Conservation (phyloP, 1,139 yeast genomes). For the Nematodospora anomalae region DNA sequence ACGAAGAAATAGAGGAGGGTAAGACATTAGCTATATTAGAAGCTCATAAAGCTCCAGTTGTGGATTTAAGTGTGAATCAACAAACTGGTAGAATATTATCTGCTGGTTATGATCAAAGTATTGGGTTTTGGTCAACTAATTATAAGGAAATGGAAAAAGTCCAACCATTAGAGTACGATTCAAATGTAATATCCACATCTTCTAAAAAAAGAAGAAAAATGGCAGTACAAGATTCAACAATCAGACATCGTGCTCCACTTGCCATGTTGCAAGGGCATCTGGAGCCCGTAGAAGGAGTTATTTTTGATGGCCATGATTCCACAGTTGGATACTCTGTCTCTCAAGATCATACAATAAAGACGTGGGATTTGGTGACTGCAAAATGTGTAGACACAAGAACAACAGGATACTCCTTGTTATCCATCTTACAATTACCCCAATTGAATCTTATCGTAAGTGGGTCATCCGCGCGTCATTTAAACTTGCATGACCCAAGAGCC, state of each 20-base stretch:
- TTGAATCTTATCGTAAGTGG: slow-evolving; percentile 82
- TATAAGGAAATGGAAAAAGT: slow-evolving; percentile 80
- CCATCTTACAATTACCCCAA: slow-evolving; percentile 66
- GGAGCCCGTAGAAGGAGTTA: slow-evolving; percentile 83
- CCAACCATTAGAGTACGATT: slow-evolving; percentile 55
- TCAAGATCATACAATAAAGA: slow-evolving; percentile 90
- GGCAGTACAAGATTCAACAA: slow-evolving; percentile 73
- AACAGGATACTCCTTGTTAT: slow-evolving; percentile 83
- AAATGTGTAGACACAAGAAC: slow-evolving; percentile 83
- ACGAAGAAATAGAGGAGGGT: slow-evolving; percentile 59
- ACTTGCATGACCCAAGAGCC: slow-evolving; percentile 84
- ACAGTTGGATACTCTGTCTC: slow-evolving; percentile 92
- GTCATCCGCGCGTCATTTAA: slow-evolving; percentile 93
- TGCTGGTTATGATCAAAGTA: slow-evolving; percentile 78
- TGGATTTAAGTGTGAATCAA: slow-evolving; percentile 62
- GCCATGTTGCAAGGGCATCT: slow-evolving; percentile 76
- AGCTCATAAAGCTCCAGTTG: slow-evolving; percentile 89
- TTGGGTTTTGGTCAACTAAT: slow-evolving; percentile 87
- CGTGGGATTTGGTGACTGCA: slow-evolving; percentile 92
- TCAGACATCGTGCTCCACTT: slow-evolving; percentile 80
- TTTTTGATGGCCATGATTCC: slow-evolving; percentile 68
- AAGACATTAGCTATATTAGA: slow-evolving; percentile 79
- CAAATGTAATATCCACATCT: slow-evolving; percentile 63
- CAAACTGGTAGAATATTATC: slow-evolving; percentile 64
- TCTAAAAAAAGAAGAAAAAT: slow-evolving; percentile 86